These are phyloP conservation scores for Colletotrichum plurivorum DNA, from an alignment of 2,329 filamentous ascomycete species.

Conservation along the genomic window DNA sequence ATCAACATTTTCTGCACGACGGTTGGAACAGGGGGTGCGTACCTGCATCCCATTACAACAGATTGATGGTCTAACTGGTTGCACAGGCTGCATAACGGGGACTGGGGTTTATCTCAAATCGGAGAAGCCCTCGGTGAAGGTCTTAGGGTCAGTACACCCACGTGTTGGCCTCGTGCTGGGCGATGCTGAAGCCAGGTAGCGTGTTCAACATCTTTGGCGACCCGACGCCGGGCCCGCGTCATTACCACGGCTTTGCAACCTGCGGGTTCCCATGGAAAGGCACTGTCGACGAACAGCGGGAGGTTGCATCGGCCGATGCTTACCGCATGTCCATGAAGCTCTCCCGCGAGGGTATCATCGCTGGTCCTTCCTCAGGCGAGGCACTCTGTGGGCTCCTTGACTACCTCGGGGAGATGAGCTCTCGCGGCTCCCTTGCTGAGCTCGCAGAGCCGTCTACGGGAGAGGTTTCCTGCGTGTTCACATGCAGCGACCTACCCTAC, in stretches of 20 bases:
- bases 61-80: not conserved
- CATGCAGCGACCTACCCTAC: slow-evolving; percentile 35
- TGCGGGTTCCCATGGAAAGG: slow-evolving; percentile 30
- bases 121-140: slow-evolving; percentile 11
- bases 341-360: slow-evolving; percentile 31
- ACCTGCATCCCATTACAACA: too few species aligned
- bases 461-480: slow-evolving; percentile 29
- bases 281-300: slow-evolving; percentile 13
- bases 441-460: not conserved
- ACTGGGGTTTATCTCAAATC: slow-evolving; percentile 13
- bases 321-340: slow-evolving; percentile 36
- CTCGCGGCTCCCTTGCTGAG: not conserved
- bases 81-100: slow-evolving; percentile 23
- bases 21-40: slow-evolving; percentile 24
- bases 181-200: not conserved
- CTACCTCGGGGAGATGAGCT: not conserved
- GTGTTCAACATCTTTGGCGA: slow-evolving; percentile 30
- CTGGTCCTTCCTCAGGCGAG: slow-evolving; percentile 29
- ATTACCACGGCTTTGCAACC: slow-evolving; percentile 18
- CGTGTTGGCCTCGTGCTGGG: not conserved
- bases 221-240: slow-evolving; percentile 25
- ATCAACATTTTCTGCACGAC: slow-evolving; percentile 29
- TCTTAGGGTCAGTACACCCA: slow-evolving; percentile 10
- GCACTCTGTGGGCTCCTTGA: slow-evolving; percentile 23
- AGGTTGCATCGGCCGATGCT: slow-evolving; percentile 19